Base-by-base conservation (phyloP, 1,139 yeast genomes). In the Kurtzmaniella quercitrusa region DNA sequence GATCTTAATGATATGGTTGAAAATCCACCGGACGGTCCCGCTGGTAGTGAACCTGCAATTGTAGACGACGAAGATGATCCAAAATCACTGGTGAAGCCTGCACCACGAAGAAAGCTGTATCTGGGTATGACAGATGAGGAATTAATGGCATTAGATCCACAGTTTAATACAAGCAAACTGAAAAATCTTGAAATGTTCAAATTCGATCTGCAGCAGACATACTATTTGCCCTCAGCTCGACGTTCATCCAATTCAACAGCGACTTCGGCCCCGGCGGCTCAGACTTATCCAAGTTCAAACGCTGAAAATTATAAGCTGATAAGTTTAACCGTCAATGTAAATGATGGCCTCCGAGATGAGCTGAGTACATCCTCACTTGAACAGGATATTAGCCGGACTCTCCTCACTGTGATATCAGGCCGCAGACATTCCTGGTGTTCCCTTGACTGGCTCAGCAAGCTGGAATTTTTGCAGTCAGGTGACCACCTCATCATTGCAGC, bases 81-180 rank as follows among this genome's bases (percentile, higher is more conserved):
- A 50, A 12, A 51, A 28, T 14, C 26, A 5, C 23, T 12, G 23
- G 37, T 3, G 2, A n/a, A 39, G 33, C 39, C 47, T 41, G 16
- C 40, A 40, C 22, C 51, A 58, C 59, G 79, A 38, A 67, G 80
- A 48, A 80, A 80, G 55, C 76, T 83, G 28, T 74, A 80, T 50
- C 74, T 78, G 11, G 83, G 74, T 2, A 78, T 84, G 86, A 71
- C 84, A 3, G 71, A 77, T 54, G 84, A 78, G 49, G 88, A 84
- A 56, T 63, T 84, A 40, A 62, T 80, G 53, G 80, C 76, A 3
- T 59, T 82, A 53, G 89, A 82, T 57, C 70, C 77, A 2, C 85
- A 80, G 51, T 82, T 68, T 52, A 51, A 53, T 45, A 53, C 63
- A 21, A 61, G 72, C 11, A 60, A 56, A 46, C 59, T 68, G 8